Conservation (phyloP, 2,329 filamentous ascomycete genomes). For the Aspergillus cejpii region DNA sequence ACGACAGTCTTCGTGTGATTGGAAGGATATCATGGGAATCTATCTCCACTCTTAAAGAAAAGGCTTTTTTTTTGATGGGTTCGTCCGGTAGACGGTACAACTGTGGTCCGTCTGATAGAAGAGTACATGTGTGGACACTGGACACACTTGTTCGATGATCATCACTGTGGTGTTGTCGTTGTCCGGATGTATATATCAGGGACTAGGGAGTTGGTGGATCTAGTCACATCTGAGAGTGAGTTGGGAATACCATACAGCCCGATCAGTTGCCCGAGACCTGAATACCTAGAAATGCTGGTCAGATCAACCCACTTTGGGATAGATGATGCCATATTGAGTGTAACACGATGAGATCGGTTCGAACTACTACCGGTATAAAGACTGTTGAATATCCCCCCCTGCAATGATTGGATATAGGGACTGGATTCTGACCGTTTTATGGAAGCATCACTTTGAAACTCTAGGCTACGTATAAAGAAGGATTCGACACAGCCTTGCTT, state of each 20-base stretch:
- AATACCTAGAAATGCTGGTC: background rate
- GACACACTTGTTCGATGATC: background rate
- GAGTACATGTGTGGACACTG: no score
- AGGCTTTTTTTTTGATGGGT: background rate
- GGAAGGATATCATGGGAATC: background rate
- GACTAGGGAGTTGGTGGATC: background rate
- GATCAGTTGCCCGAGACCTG: background rate
- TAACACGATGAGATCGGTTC: background rate
- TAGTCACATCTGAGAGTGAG: no score
- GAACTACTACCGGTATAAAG: background rate
- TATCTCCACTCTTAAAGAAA: slow-evolving; percentile 3
- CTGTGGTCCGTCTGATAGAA: no score
- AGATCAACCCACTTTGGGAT: no score
- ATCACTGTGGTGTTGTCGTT: background rate
- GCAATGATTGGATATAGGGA: slow-evolving; percentile 17
- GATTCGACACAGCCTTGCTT: background rate
- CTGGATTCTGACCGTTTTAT: slow-evolving; percentile 9
- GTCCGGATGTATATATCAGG: slow-evolving; percentile 8
- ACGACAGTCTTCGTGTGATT: background rate
- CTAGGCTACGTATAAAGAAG: background rate
- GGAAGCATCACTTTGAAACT: slow-evolving; percentile 22
- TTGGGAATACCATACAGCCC: background rate
- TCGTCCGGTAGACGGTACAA: background rate
- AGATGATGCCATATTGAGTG: background rate
- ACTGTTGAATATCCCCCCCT: no score